Evolutionary conservation across 768 basidiomycete genomes (phyloP).

Genomic region (Tremella fuciformis): DNA sequence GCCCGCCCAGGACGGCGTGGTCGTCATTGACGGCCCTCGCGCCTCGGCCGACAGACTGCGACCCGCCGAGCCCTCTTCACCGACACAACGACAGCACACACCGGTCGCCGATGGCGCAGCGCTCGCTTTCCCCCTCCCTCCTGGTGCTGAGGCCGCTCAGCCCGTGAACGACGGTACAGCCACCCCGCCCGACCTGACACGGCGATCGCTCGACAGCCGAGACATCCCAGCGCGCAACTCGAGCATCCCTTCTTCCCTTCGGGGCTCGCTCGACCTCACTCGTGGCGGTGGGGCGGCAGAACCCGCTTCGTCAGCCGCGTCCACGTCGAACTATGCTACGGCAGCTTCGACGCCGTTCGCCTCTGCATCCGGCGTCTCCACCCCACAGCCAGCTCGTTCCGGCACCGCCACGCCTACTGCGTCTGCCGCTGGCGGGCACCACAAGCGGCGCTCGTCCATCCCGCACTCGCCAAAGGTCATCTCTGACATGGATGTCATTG

Average conservation of each 20-base stretch:
- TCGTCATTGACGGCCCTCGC: too few relatives aligned
- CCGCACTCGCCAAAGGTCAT: conserved; percentile 7
- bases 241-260: neutral
- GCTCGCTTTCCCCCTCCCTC: too few relatives aligned
- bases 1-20: too few relatives aligned
- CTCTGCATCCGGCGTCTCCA: neutral
- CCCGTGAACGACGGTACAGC: too few relatives aligned
- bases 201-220: neutral
- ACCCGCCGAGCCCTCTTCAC: too few relatives aligned
- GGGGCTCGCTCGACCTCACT: too few relatives aligned
- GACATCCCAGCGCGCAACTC: conserved; percentile 1
- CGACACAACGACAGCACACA: too few relatives aligned
- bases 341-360: neutral
- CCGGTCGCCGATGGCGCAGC: too few relatives aligned
- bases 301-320: neutral
- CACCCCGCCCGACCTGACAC: too few relatives aligned
- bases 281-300: too few relatives aligned
- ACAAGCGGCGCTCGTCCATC: neutral
- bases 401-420: neutral
- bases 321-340: neutral
- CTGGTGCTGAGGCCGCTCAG: too few relatives aligned
- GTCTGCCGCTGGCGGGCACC: neutral
- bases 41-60: too few relatives aligned
- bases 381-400: neutral
- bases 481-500: neutral